Percentiles rank a stretch among this genome's conserved stretches.
Conservation (phyloP, 1,284 basidiomycete species). For the Ceratobasidium papillatum region DNA sequence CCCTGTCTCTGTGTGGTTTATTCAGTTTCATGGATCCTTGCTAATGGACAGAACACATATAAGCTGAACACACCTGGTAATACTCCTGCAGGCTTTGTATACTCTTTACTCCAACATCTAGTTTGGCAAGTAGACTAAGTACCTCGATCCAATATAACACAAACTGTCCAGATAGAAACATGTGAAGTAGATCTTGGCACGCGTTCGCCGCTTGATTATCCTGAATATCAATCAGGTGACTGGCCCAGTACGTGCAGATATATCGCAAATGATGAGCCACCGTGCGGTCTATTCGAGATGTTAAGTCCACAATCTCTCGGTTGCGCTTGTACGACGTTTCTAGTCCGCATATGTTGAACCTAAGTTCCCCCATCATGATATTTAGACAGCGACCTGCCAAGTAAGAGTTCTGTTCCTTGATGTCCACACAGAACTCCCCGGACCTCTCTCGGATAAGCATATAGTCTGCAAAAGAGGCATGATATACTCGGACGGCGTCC, state of each 20-base stretch:
- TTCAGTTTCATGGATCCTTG: neutral
- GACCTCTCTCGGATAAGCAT: slow-evolving; percentile 1
- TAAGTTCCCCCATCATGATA: slow-evolving; percentile 12
- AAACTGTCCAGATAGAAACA: neutral
- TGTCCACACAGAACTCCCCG: neutral
- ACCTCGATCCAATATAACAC: slow-evolving; percentile 40
- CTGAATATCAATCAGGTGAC: neutral
- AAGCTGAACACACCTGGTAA: neutral
- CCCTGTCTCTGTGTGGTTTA: neutral
- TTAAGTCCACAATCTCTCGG: slow-evolving; percentile 3
- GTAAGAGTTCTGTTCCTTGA: neutral
- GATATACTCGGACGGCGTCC: slow-evolving; percentile 22
- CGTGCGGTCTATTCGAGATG: neutral
- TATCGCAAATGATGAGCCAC: slow-evolving; percentile 2
- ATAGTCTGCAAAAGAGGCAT: slow-evolving; percentile 38
- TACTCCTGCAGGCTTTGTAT: neutral
- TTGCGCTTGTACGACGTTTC: slow-evolving; percentile 34
- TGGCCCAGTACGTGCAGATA: slow-evolving; percentile 27
- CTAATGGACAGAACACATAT: neutral
- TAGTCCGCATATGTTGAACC: slow-evolving; percentile 39
- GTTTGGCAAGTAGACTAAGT: slow-evolving; percentile 18
- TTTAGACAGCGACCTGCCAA: slow-evolving; percentile 4
- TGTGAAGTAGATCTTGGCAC: neutral
- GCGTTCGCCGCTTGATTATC: no score
- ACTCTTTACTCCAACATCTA: neutral